Evolutionary conservation across 805 yeast genomes (phyloP), one percentile per base, ranked within the genome.

Genomic region (Metschnikowia koreensis): DNA sequence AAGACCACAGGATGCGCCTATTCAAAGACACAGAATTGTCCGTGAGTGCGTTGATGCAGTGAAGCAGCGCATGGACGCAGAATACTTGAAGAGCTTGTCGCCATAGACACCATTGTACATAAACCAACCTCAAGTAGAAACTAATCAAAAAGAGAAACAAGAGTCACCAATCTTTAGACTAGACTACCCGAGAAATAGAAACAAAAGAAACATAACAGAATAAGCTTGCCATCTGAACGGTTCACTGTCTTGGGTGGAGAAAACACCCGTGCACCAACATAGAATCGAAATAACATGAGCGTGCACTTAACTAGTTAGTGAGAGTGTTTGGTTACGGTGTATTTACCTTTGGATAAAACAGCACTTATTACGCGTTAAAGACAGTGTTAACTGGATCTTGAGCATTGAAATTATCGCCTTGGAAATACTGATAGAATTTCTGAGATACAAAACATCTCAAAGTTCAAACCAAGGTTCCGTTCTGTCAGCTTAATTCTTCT

Each of bases 1-100:
- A 51, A 66, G 75, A 56, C 78, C 78, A 73, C 79, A 88, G 62
- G 86, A 86, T 63, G 87, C 90, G 0, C 88, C 90, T 29, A 74
- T 74, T 51, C 64, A 71, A 58, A 70, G 60, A 51, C 68, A 75
- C 53, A 59, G 67, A 47, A 67, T 77, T 17, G 65, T 70, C 38
- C 58, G 62, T 31, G 64, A 52, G 44, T 62, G 71, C 47, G 74
- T 73, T 37, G 71, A 70, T 17, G 55, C 61, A 7, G 70, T 69
- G 27, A 71, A 65, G 55, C 55, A 56, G 36, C 53, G 59, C 47
- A 69, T 70, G 57, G 79, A 74, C 56, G 54, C 61, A 17, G 62
- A 65, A 38, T 73, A 65, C 57, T 51, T 73, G 39, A 47, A 59
- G 36, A 57, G 63, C 45, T 50, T 57, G 43, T 48, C 58, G 17